phyloP scores from a whole-genome alignment of 1,284 basidiomycete species.

The Malassezia globosa region DNA sequence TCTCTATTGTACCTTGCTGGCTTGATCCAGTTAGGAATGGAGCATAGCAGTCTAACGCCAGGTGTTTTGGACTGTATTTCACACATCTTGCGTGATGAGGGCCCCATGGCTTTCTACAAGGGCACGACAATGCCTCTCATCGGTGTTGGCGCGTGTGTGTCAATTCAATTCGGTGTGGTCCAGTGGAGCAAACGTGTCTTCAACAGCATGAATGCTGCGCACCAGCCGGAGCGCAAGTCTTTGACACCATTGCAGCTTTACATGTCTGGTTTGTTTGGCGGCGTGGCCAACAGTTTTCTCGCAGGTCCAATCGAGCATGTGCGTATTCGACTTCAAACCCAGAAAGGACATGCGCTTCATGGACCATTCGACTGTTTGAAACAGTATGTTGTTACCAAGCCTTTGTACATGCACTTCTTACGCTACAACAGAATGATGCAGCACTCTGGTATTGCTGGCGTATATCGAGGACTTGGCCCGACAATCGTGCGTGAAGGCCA shows the following conservation, averaged over 20 bases:
- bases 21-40: no score
- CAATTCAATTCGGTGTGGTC: constrained; percentile 87
- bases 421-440: constrained; percentile 11
- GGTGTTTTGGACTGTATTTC: constrained; percentile 80
- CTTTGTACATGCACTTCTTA: no score
- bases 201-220: constrained; percentile 42
- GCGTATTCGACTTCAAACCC: constrained; percentile 63
- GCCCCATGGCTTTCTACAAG: constrained; percentile 93
- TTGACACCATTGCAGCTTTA: constrained; percentile 62
- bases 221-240: constrained; percentile 18
- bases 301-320: constrained; percentile 95
- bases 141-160: constrained; percentile 88
- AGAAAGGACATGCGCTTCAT: constrained; percentile 29
- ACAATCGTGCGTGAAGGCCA: constrained; percentile 73
- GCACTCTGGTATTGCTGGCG: constrained; percentile 59
- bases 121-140: constrained; percentile 84
- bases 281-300: constrained; percentile 78
- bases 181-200: constrained; percentile 83
- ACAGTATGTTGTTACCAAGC: constrained; percentile 8
- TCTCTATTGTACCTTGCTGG: no score
- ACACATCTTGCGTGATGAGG: constrained; percentile 77
- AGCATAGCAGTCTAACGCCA: constrained; percentile 17
- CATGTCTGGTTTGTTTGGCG: constrained; percentile 67
- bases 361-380: constrained; percentile 47
- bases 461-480: constrained; percentile 85